Conservation (phyloP, 106 monocot species). For the Dendrobium huoshanense region DNA sequence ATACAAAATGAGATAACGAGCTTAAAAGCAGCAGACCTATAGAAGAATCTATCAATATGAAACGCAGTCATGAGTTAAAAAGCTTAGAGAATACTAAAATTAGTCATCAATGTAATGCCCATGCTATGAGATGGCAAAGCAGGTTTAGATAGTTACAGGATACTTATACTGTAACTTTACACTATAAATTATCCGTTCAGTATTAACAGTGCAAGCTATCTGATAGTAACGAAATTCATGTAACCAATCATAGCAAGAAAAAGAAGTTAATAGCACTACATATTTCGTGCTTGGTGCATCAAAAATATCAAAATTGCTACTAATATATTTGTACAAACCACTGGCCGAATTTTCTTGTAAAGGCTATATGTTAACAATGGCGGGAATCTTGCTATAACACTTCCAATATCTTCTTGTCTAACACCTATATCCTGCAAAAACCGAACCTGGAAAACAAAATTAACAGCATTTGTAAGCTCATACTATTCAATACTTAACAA, state of each 20-base stretch:
- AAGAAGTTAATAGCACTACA: not conserved
- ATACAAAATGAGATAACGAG: not conserved
- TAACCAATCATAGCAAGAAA: not conserved
- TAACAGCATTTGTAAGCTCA: constrained; percentile 7
- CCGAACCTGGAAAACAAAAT: constrained; percentile 46
- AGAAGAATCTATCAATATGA: not conserved
- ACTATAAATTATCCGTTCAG: not conserved
- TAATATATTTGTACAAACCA: constrained; percentile 43
- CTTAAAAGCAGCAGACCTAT: not conserved
- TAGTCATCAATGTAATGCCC: not conserved
- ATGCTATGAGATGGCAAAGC: not conserved
- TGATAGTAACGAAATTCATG: not conserved
- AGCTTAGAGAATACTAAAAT: not conserved
- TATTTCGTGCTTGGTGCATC: not conserved
- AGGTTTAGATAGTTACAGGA: not conserved
- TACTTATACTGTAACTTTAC: not conserved
- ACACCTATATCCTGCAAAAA: constrained; percentile 91
- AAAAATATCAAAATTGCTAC: not conserved
- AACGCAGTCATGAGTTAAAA: not conserved
- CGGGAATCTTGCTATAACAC: constrained; percentile 75
- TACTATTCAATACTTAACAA: not conserved
- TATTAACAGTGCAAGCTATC: not conserved
- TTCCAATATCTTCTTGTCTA: constrained; percentile 67
- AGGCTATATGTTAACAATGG: constrained; percentile 82
- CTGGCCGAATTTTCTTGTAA: constrained; percentile 93